Conservation (phyloP, 306 rosid genomes). For the Quillaja saponaria region DNA sequence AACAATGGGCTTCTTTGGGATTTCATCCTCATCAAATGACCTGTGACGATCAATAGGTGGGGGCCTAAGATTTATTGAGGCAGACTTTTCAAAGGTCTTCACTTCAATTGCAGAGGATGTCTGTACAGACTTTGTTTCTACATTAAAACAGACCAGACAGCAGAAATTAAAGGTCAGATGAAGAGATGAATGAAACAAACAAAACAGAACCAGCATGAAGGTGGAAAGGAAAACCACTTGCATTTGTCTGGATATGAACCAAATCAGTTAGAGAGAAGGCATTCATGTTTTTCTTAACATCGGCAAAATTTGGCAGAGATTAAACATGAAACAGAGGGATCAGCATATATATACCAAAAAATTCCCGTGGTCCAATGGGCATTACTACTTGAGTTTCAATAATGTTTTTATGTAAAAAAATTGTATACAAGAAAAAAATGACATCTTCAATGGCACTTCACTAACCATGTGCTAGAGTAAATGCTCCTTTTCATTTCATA, state of each 20-base stretch:
- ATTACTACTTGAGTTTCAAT: neutral
- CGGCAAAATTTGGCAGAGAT: neutral
- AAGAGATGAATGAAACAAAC: too few species aligned
- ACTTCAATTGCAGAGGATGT: constrained; percentile 51
- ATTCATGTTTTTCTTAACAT: constrained; percentile 11
- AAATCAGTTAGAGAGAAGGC: constrained; percentile 5
- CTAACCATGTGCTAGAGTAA: constrained; percentile 7
- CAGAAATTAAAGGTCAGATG: neutral
- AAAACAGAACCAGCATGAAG: neutral
- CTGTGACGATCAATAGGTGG: constrained; percentile 89
- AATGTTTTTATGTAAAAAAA: neutral
- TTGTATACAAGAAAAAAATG: neutral
- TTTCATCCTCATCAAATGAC: constrained; percentile 75
- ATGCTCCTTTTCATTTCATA: constrained; percentile 2
- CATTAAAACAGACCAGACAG: constrained; percentile 31
- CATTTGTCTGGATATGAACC: constrained; percentile 10
- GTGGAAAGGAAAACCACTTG: constrained; percentile 15
- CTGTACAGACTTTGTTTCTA: constrained; percentile 74
- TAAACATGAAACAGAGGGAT: too few species aligned
- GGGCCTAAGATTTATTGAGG: constrained; percentile 72
- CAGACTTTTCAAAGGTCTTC: constrained; percentile 60
- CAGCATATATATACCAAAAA: constrained; percentile 10
- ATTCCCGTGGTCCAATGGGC: constrained; percentile 3
- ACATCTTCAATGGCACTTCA: neutral
- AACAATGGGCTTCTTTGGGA: constrained; percentile 53